Evolutionary conservation across 2,329 filamentous ascomycete genomes (phyloP).

Genomic region (Exophiala mesophila): DNA sequence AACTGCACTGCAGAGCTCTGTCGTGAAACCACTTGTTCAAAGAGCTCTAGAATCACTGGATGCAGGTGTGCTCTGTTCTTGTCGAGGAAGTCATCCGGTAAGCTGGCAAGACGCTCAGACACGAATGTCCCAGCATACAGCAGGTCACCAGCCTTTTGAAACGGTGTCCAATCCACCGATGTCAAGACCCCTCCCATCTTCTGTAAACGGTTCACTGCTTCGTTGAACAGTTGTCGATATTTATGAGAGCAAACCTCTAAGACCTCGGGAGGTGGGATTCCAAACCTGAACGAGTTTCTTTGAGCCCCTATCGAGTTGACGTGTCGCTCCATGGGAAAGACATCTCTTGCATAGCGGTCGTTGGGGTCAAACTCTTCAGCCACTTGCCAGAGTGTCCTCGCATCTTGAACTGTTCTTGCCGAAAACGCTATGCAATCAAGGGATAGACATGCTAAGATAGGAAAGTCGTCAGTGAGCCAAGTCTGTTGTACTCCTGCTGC

Average conservation of each 20-base stretch:
- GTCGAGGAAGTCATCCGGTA: constrained; percentile 36
- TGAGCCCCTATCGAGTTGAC: constrained; percentile 31
- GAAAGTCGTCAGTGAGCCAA: background rate
- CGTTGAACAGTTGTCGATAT: constrained; percentile 41
- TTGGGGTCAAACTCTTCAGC: constrained; percentile 46
- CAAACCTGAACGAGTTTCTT: constrained; percentile 43
- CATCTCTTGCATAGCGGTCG: constrained; percentile 50
- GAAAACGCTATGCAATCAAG: constrained; percentile 53
- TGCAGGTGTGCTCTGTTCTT: constrained; percentile 41
- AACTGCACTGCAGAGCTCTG: constrained; percentile 43
- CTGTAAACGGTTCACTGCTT: constrained; percentile 38
- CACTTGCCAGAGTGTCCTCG: constrained; percentile 46
- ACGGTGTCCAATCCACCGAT: constrained; percentile 45
- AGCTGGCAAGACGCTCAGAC: constrained; percentile 49
- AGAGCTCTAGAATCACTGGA: constrained; percentile 46
- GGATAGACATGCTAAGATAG: constrained; percentile 45
- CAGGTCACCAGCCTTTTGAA: constrained; percentile 50
- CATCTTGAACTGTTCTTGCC: constrained; percentile 46
- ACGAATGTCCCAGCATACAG: constrained; percentile 57
- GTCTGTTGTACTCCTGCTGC: background rate
- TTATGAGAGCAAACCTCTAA: constrained; percentile 40
- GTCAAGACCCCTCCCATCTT: constrained; percentile 40
- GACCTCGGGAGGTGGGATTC: constrained; percentile 42
- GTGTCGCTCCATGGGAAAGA: constrained; percentile 26
- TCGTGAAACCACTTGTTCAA: constrained; percentile 36